Conservation (phyloP, 164 flowering plant species). For the Dillenia turbinata region DNA sequence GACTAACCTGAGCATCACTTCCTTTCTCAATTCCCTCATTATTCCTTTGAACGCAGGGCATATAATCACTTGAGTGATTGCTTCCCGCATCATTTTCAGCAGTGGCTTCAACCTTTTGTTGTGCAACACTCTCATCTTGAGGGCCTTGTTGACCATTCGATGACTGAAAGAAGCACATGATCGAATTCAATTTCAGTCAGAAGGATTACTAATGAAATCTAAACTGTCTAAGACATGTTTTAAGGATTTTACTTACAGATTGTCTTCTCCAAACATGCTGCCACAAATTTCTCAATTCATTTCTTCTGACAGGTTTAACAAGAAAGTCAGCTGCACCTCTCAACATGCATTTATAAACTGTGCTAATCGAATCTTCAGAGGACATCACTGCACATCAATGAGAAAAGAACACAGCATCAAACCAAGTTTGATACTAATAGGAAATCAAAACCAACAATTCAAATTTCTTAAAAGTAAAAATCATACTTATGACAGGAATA, state of each 20-base stretch:
- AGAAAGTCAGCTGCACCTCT: conserved; percentile 96
- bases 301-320: conserved; percentile 86
- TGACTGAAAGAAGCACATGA: conserved; percentile 22
- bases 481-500: conserved; percentile 94
- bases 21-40: conserved; percentile 56
- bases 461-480: neutral
- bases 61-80: conserved; percentile 45
- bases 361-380: conserved; percentile 64
- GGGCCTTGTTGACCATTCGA: conserved; percentile 11
- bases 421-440: neutral
- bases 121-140: conserved; percentile 37
- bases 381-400: conserved; percentile 84
- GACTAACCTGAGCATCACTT: conserved; percentile 81
- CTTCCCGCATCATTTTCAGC: conserved; percentile 52
- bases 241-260: conserved; percentile 43
- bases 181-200: neutral
- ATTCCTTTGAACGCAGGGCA: conserved; percentile 31
- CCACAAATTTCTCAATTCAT: conserved; percentile 91
- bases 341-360: conserved; percentile 85
- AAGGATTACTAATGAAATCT: neutral
- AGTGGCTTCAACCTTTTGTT: conserved; percentile 35
- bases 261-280: conserved; percentile 98
- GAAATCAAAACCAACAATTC: neutral
- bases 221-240: neutral
- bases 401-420: conserved; percentile 3